Evolutionary conservation across 805 yeast species (phyloP), one percentile per base, ranked within the genome.

Genomic region (Blastobotrys muscicola): DNA sequence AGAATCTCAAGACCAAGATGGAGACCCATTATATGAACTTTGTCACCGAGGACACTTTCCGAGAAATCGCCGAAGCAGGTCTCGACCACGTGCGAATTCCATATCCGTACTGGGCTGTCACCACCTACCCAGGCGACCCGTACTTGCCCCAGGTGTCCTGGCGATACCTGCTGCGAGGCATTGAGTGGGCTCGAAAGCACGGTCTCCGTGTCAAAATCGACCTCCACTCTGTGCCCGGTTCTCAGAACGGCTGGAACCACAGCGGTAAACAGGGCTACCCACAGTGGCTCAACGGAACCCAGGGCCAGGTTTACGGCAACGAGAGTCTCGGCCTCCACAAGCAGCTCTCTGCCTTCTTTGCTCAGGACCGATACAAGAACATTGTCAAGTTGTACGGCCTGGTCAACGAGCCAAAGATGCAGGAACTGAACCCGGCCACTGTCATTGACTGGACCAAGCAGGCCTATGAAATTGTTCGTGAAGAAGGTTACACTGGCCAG

Each of bases 211-310:
- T 79, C 3, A 78, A 84, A 80, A 64, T 85, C 41, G 94, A 85
- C 56, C 62, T 85, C 43, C 94, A 85, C 54, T 87, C 92, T 10
- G 80, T 73, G 8, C 92, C 94, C 5, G 92, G 90, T 1, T 80
- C 89, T 1, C 94, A 85, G 56, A 85, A 85, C 59, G 94, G 94
- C 10, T 84, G 84, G 66, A 90, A 84, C 55, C 85, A 84, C 54
- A 78, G 85, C 6, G 94, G 94, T 1, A 61, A 72, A 26, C 68
- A 87, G 55, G 76, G 69, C 41, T 57, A 54, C 20, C 59, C 65
- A 32, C 45, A 43, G 9, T 61, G 75, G 60, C 57, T 71, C 29
- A 72, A 69, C 37, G 70, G 74, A 44, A 59, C 62, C 8, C 72
- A 76, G 49, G 70, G 75, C 29, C 59, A 66, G n/a, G 53, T 76